Conservation (phyloP, 129 eudicot species). For the Flaveria ramosissima region DNA sequence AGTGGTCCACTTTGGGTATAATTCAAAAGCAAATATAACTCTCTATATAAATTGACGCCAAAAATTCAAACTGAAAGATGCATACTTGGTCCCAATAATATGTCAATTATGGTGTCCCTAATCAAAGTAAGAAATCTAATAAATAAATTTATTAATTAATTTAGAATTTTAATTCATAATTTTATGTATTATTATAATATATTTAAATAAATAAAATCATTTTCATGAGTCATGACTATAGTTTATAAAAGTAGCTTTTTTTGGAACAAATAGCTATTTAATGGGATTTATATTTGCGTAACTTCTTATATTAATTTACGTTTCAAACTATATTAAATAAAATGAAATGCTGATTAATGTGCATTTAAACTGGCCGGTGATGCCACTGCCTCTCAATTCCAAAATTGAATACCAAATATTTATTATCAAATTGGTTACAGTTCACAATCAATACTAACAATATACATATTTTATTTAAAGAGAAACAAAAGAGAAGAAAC, state of each 20-base stretch:
- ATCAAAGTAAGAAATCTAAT: conserved; percentile 7
- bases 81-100: conserved; percentile 31
- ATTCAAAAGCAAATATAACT: conserved; percentile 22
- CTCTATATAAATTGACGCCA: background rate
- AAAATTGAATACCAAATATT: conserved; percentile 17
- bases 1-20: conserved; percentile 27
- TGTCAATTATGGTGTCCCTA: conserved; percentile 31
- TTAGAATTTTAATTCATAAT: background rate
- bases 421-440: conserved; percentile 15
- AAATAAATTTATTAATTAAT: too few relatives aligned
- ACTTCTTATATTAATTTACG: background rate
- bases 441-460: background rate
- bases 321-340: background rate
- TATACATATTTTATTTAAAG: background rate
- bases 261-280: too few relatives aligned
- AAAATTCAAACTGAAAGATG: conserved; percentile 26
- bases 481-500: background rate
- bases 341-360: conserved; percentile 19
- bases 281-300: background rate
- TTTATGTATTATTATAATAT: background rate
- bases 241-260: too few relatives aligned
- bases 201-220: background rate
- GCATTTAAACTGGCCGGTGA: conserved; percentile 31
- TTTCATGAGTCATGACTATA: background rate
- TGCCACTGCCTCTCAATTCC: conserved; percentile 2